Conservation (phyloP, 257 asterid genomes). For the Phtheirospermum japonicum region DNA sequence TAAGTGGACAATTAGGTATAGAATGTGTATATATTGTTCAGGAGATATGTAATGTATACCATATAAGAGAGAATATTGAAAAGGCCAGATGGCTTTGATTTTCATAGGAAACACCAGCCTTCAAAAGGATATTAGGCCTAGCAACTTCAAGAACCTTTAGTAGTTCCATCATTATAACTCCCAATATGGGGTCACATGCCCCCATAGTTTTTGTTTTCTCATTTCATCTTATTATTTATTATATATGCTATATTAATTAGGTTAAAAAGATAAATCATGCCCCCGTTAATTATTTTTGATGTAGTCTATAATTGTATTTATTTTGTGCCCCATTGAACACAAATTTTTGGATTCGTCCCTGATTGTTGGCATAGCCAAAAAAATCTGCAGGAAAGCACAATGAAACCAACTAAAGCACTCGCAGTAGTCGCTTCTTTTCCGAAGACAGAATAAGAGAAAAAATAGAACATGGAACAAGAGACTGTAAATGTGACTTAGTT, state of each 20-base stretch:
- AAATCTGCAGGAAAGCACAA: neutral
- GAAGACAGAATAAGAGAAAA: slow-evolving; percentile 1
- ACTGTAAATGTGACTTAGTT: neutral
- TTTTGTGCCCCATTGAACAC: too few relatives aligned
- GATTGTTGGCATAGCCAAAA: neutral
- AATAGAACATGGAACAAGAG: slow-evolving; percentile 7
- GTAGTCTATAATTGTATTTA: too few relatives aligned
- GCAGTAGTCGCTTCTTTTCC: neutral
- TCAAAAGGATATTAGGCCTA: neutral
- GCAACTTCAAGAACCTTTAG: neutral
- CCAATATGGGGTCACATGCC: too few relatives aligned
- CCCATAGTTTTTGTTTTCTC: too few relatives aligned
- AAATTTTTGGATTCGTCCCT: too few relatives aligned
- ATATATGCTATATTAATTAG: too few relatives aligned
- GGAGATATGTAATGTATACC: slow-evolving; percentile 1
- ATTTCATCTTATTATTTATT: too few relatives aligned
- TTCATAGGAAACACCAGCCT: neutral
- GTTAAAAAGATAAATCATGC: too few relatives aligned
- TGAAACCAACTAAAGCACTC: slow-evolving; percentile 9
- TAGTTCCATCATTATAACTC: neutral
- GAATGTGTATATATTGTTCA: neutral
- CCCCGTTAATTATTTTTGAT: too few relatives aligned
- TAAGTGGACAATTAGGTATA: neutral
- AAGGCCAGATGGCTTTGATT: neutral
- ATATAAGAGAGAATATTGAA: slow-evolving; percentile 3